Base-by-base conservation (phyloP, 495 filamentous ascomycete genomes). In the Staphylotrichum tortipilum region DNA sequence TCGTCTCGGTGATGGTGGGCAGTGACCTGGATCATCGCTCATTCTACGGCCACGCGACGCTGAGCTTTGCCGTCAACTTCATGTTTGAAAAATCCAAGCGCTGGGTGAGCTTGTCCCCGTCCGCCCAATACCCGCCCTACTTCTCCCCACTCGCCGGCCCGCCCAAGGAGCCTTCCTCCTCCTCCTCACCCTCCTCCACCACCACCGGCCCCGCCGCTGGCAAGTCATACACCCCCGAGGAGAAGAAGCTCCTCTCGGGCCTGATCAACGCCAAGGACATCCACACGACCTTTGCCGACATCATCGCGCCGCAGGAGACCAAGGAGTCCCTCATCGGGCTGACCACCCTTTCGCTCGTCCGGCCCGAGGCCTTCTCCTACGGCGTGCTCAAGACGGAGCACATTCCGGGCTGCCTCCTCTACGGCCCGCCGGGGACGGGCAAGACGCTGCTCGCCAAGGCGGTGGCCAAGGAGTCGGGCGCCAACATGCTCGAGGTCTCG, bases 401-500 rank as follows among this genome's bases (percentile, higher is more conserved):
- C 55, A 94, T 98, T 47, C 84, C 88, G 0, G 92, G 92, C 17
- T 78, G 91, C 22, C 76, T 98, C 0, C 75, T 98, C 3, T 98
- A 98, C 60, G 92, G 92, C 0, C 94, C 92, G 7, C 94, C 92
- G 0, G 92, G 92, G 3, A 98, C 92, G 0, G 92, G 92, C 49
- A 98, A 98, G 61, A 98, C 92, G 1, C 74, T 97, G 0, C 78
- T 98, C 14, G 92, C 91, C 7, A 96, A 94, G 72, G 92, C 92
- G 1, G 89, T 98, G 3, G 92, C 92, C 7, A 94, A 94, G 56
- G 89, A 97, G 62, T 89, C 84, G 55, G 88, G 89, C 19, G 90
- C 89, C 1, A 92, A 86, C 22, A 86, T 80, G 57, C 72, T 81
- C 42, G 75, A 79, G 59, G 67, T 81, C 36, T 70, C 67, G 37